Base-by-base conservation (phyloP, 179 eudicot genomes). In the Spinacia oleracea region DNA sequence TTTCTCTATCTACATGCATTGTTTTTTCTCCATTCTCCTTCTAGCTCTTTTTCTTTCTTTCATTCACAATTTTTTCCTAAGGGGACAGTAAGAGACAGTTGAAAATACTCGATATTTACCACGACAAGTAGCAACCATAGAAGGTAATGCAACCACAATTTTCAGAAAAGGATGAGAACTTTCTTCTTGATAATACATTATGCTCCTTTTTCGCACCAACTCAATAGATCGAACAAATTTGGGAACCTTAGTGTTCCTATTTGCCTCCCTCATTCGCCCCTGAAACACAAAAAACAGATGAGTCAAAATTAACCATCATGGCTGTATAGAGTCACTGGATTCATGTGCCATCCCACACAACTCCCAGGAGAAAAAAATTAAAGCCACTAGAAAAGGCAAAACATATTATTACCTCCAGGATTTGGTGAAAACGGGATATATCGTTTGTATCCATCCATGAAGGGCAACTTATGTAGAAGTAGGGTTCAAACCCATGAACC, bases 401-500 rank as follows among this genome's bases (percentile, higher is more conserved):
- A 29, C 9, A 43, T 23, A 63, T 70, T 23, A 63, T 70, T 88
- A 96, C 99, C 99, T 96, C 99, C n/a, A 96, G 94, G 73, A 69
- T 76, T 84, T 89, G 90, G 82, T 91, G 96, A 84, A 96, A 89
- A 76, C 80, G 86, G 77, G 98, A 89, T 79, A 96, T 90, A 81
- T 96, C 99, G 82, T 93, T 97, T 60, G 98, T 94, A 67, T 98
- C 97, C 98, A 96, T 91, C 79, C 98, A 96, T 25, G 90, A 84
- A 60, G 94, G 98, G 62, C 99, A 96, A 80, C 86, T 90, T 76
- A 96, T 88, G 85, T 90, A 93, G 79, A 96, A 93, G 79, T 96
- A 96, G 51, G 99, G 98, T 84, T 96, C 99, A 85, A 96, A 96
- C 79, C 99, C 99, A 90, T 96, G 99, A 65, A 96, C 98, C 79